Evolutionary conservation across 2,329 filamentous ascomycete species (phyloP).

Genomic region (Phyllosticta ampelicida): DNA sequence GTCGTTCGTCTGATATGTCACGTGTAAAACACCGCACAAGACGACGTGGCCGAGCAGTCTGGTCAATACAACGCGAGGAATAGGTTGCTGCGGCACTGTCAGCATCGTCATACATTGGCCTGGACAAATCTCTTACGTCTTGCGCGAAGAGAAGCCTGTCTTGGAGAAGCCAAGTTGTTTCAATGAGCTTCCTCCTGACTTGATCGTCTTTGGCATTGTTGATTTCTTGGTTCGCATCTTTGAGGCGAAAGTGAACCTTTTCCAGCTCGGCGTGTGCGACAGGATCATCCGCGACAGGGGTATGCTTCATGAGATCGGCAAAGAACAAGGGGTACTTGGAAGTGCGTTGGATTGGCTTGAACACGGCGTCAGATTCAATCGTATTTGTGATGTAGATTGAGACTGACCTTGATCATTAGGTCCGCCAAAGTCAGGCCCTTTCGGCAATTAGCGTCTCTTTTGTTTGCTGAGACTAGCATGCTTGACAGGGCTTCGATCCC

Average conservation of each 20-base stretch:
- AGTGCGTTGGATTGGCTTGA: constrained; percentile 78
- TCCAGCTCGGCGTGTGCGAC: constrained; percentile 72
- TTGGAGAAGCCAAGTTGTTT: constrained; percentile 77
- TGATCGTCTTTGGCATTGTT: constrained; percentile 76
- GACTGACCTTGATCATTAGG: constrained; percentile 71
- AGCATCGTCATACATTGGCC: not conserved
- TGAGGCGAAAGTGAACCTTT: constrained; percentile 58
- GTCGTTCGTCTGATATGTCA: constrained; percentile 65
- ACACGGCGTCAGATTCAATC: not conserved
- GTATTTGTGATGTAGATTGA: not conserved
- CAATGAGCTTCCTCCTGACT: constrained; percentile 55
- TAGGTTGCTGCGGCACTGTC: not conserved
- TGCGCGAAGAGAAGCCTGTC: constrained; percentile 66
- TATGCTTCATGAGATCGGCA: constrained; percentile 69
- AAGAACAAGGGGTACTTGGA: constrained; percentile 88
- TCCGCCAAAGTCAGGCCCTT: constrained; percentile 77
- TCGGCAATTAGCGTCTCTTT: constrained; percentile 49
- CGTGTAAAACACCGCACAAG: constrained; percentile 72
- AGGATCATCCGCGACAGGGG: constrained; percentile 75
- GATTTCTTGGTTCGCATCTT: constrained; percentile 66
- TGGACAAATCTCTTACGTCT: constrained; percentile 40
- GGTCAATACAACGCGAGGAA: constrained; percentile 41
- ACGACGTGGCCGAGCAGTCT: constrained; percentile 66
- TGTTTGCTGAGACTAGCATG: constrained; percentile 60
- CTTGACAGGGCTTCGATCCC: constrained; percentile 76